These are phyloP conservation scores for Jamesozyma rosinii DNA, from an alignment of 805 yeast species.

Conservation along the genomic window DNA sequence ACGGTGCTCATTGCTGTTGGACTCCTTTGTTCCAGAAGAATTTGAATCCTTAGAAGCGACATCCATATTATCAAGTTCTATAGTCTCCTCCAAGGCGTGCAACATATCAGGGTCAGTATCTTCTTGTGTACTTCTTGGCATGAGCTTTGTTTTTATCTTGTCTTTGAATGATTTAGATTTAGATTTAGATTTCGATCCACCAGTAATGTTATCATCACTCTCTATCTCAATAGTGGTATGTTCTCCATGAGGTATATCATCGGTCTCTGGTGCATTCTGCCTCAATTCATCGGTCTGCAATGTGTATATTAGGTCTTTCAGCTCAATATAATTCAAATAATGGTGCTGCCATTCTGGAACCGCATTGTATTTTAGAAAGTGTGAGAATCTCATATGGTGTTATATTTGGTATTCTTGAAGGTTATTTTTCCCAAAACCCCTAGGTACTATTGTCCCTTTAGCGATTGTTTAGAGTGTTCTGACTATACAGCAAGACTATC, in stretches of 20 bases:
- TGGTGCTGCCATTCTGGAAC: conserved; percentile 86
- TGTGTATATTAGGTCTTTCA: conserved; percentile 49
- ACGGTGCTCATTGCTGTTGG: background rate
- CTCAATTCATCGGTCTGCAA: conserved; percentile 37
- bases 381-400: conserved; percentile 54
- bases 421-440: no score
- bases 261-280: conserved; percentile 3
- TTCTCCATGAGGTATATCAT: background rate
- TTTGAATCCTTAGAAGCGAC: background rate
- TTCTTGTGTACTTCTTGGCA: conserved; percentile 1
- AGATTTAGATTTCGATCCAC: background rate
- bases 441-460: no score
- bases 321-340: conserved; percentile 58
- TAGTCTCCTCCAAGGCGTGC: conserved; percentile 12
- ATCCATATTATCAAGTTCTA: conserved; percentile 22
- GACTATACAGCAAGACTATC: no score
- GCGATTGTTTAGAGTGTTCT: no score
- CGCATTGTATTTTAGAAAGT: conserved; percentile 54
- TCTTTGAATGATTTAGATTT: background rate
- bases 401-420: no score
- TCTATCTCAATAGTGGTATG: background rate
- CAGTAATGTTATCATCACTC: background rate
- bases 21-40: background rate
- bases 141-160: background rate
- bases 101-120: background rate